Base-by-base conservation (phyloP, 2,329 filamentous ascomycete genomes). In the Hymenoscyphus albidus region DNA sequence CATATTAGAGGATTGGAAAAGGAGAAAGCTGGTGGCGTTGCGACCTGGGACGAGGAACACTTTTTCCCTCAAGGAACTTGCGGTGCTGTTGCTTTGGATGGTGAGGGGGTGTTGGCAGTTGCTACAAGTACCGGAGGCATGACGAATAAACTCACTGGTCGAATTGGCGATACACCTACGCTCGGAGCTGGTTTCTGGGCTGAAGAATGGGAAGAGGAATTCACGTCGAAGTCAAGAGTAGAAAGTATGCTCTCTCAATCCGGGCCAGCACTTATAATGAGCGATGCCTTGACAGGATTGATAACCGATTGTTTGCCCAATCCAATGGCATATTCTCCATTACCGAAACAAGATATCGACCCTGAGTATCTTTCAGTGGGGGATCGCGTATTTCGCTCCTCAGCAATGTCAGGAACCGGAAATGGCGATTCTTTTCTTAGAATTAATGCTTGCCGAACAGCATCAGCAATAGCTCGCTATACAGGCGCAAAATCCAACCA, bases 371-470 rank as follows among this genome's bases (percentile, higher is more conserved):
- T 70, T 12, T 61, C 39, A 14, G 68, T 65, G 51, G 64, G 67
- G 5, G 69, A 71, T 58, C 65, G 63, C 55, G 63, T 70, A 0
- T 67, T 73, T 27, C 66, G 74, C 16, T 68, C 70, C 1, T 71
- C 85, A 73, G 91, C 83, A 0, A 79, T 92, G 10, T 94, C 90
- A 0, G 90, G 91, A 0, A 94, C 92, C 0, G 93, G 93, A 0
- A 96, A 97, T 71, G 93, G 93, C 0, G 93, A 97, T 77, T 92
- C 90, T 0, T 97, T 96, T 75, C 81, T 96, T 16, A 87, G 92
- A 3, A 79, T 86, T 1, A 84, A 82, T 14, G 92, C 92, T 1
- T 85, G 84, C 0, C 85, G 90, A 39, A 93, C 90, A 0, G 86
- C 88, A 0, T 89, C 86, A 1, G 86, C 91, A 0, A 88, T 93